Evolutionary conservation across 176 grass and related monocot species (phyloP).

Genomic region (bread wheat (Triticum aestivum)): IWGSC_CS_RefSeq_v2.1 NC_057802.1:409074794-409075293

Average conservation of each 20-base stretch:
- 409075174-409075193: background rate
- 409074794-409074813: conserved; percentile 31
- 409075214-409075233: background rate
- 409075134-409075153: background rate
- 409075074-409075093: background rate
- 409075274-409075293: background rate
- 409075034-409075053: conserved; percentile 4
- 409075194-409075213: background rate
- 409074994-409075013: too few relatives aligned
- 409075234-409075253: background rate
- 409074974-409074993: background rate
- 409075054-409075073: conserved; percentile 23
- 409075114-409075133: background rate
- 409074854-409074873: background rate
- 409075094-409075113: conserved; percentile 44
- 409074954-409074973: conserved; percentile 35
- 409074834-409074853: background rate
- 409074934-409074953: conserved; percentile 39
- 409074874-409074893: too few relatives aligned
- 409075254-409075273: background rate
- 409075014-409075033: conserved; percentile 28
- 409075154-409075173: background rate
- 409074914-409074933: conserved; percentile 27
- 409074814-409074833: background rate
- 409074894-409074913: background rate